phyloP scores from a whole-genome alignment of 208 protist species.

The Trypanosomatidae sp. region DNA sequence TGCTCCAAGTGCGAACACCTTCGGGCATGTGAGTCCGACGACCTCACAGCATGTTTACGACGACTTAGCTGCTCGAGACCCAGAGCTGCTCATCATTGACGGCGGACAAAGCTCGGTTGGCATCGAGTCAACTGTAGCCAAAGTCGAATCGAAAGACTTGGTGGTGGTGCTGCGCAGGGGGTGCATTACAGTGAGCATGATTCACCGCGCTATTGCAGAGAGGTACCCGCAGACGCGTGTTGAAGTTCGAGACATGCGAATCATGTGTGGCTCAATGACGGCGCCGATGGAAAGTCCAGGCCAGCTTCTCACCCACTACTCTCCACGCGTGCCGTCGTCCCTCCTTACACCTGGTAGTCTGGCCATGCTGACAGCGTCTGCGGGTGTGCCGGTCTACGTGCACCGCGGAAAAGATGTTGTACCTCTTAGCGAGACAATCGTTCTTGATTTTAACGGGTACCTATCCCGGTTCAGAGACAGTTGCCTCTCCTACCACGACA shows the following conservation, averaged over 20 bases:
- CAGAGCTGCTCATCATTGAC: slow-evolving; percentile 83
- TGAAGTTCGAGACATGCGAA: slow-evolving; percentile 77
- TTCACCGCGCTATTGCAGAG: slow-evolving; percentile 50
- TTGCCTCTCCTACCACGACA: slow-evolving; percentile 68
- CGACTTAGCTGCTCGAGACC: slow-evolving; percentile 85
- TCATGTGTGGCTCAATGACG: slow-evolving; percentile 28
- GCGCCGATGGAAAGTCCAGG: slow-evolving; percentile 87
- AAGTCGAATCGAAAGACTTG: slow-evolving; percentile 51
- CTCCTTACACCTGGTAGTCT: slow-evolving; percentile 74
- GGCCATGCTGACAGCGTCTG: slow-evolving; percentile 1
- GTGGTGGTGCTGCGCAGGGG: slow-evolving; percentile 86
- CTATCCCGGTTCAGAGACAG: slow-evolving; percentile 30
- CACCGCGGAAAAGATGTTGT: slow-evolving; percentile 25
- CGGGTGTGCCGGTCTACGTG: slow-evolving; percentile 25
- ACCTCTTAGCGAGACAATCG: slow-evolving; percentile 38
- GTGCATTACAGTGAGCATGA: slow-evolving; percentile 65
- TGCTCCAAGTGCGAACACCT: slow-evolving; percentile 93
- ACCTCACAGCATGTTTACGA: slow-evolving; percentile 87
- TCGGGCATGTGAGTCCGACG: slow-evolving; percentile 93
- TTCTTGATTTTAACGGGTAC: slow-evolving; percentile 78
- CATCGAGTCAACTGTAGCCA: slow-evolving; percentile 94
- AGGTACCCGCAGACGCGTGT: slow-evolving; percentile 48
- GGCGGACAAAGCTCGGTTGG: slow-evolving; percentile 86
- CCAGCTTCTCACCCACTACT: slow-evolving; percentile 92
- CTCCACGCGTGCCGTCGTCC: slow-evolving; percentile 68